Percentiles rank a stretch among this genome's conserved stretches.
phyloP scores from a whole-genome alignment of 306 rosid genomes.

The Inga oerstediana region DNA sequence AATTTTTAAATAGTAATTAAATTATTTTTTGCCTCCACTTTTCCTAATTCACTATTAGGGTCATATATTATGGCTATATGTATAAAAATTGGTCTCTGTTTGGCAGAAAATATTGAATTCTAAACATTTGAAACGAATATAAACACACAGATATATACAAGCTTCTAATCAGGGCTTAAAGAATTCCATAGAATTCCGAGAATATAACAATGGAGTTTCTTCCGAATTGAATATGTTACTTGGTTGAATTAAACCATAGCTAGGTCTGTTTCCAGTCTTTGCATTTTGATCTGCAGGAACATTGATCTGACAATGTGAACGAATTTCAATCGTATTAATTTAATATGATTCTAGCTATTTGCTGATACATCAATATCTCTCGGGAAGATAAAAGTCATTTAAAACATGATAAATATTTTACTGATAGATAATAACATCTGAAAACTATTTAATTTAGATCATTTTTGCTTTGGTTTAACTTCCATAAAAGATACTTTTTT shows the following conservation, averaged over 20 bases:
- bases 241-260: background rate
- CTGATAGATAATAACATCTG: background rate
- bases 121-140: background rate
- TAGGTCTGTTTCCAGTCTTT: background rate
- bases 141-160: background rate
- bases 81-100: slow-evolving; percentile 3
- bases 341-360: background rate
- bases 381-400: background rate
- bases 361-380: background rate
- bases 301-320: background rate
- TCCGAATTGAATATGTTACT: background rate
- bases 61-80: slow-evolving; percentile 1
- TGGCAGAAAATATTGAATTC: slow-evolving; percentile 42
- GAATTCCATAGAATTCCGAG: slow-evolving; percentile 5
- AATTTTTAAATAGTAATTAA: background rate
- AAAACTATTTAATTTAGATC: too few species aligned
- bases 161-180: background rate
- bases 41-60: background rate
- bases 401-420: background rate
- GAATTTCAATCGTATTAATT: background rate
- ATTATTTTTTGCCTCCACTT: background rate
- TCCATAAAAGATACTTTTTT: too few species aligned
- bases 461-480: too few species aligned
- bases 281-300: background rate
- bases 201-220: slow-evolving; percentile 10